These are phyloP conservation scores for Colletotrichum musae DNA, from an alignment of 2,329 filamentous ascomycete species.

Conservation along the genomic window DNA sequence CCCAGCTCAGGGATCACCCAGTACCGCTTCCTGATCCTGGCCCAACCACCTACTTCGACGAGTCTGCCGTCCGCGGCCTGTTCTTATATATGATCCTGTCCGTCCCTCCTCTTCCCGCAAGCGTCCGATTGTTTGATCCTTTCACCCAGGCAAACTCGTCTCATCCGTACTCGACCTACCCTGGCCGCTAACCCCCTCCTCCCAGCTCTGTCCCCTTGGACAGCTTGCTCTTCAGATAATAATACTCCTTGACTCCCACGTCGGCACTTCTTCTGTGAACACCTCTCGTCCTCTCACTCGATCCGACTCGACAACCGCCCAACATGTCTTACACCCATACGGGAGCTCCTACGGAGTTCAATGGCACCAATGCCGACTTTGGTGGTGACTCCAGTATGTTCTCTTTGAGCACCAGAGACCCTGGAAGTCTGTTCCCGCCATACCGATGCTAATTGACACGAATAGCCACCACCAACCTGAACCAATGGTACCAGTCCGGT, in stretches of 20 bases:
- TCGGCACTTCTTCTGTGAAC: slow-evolving; percentile 25
- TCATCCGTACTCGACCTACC: slow-evolving; percentile 38
- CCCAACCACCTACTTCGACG: slow-evolving; percentile 22
- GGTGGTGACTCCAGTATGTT: slow-evolving; percentile 86
- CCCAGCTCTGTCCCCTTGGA: slow-evolving; percentile 34
- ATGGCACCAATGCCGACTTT: slow-evolving; percentile 73
- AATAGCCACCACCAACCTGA: slow-evolving; percentile 86
- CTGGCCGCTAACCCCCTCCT: slow-evolving; percentile 28
- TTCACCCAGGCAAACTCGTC: slow-evolving; percentile 32
- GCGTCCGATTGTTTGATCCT: background rate
- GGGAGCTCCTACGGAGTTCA: slow-evolving; percentile 72
- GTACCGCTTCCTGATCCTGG: slow-evolving; percentile 31
- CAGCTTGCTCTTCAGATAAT: slow-evolving; percentile 33
- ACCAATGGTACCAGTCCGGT: slow-evolving; percentile 94
- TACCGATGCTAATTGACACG: slow-evolving; percentile 15
- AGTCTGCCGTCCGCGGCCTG: slow-evolving; percentile 2
- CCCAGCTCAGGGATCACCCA: slow-evolving; percentile 36
- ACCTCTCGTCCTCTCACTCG: slow-evolving; percentile 26
- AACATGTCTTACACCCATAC: slow-evolving; percentile 73
- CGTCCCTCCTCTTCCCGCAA: slow-evolving; percentile 20
- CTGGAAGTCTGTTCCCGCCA: background rate
- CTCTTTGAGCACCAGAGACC: slow-evolving; percentile 13
- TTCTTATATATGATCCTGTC: slow-evolving; percentile 36
- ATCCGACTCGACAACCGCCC: slow-evolving; percentile 35
- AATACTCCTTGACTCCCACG: slow-evolving; percentile 23